Evolutionary conservation across 2,329 filamentous ascomycete species (phyloP).

Genomic region (Curvularia sp.): DNA sequence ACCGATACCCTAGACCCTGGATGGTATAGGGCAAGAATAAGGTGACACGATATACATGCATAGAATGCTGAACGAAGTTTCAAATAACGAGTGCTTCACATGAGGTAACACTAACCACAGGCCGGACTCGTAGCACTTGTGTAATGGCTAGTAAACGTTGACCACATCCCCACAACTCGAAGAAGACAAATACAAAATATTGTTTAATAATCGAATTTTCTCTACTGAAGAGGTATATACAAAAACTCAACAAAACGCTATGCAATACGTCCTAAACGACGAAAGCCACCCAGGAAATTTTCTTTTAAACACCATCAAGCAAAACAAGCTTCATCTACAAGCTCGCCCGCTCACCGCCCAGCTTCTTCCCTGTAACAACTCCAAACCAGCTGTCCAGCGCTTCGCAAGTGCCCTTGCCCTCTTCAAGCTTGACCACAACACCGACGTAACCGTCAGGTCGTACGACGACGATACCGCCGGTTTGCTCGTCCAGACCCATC

Average conservation of each 20-base stretch:
- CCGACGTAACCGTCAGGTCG: slow-evolving; percentile 88
- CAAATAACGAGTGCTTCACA: no score
- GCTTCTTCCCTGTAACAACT: slow-evolving; percentile 70
- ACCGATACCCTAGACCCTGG: not conserved
- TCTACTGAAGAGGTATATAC: not conserved
- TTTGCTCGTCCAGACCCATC: slow-evolving; percentile 77
- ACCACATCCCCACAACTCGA: not conserved
- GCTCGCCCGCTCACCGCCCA: slow-evolving; percentile 49
- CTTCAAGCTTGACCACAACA: slow-evolving; percentile 73
- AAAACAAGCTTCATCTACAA: slow-evolving; percentile 24
- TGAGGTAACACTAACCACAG: not conserved
- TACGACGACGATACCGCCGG: slow-evolving; percentile 81
- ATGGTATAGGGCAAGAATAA: not conserved
- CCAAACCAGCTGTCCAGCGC: slow-evolving; percentile 85
- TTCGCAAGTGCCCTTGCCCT: slow-evolving; percentile 80
- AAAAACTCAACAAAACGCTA: not conserved
- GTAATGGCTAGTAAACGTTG: not conserved
- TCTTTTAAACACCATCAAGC: not conserved
- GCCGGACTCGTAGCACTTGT: not conserved
- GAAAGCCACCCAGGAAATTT: not conserved
- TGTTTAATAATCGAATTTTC: not conserved
- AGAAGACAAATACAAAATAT: not conserved
- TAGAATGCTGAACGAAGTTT: no score
- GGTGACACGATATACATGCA: no score
- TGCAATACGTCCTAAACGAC: not conserved